Percentiles rank a stretch among this genome's conserved stretches.
These are phyloP conservation scores for Boeremia lycopersici DNA, from an alignment of 2,329 filamentous ascomycete genomes.

Conservation along the genomic window DNA sequence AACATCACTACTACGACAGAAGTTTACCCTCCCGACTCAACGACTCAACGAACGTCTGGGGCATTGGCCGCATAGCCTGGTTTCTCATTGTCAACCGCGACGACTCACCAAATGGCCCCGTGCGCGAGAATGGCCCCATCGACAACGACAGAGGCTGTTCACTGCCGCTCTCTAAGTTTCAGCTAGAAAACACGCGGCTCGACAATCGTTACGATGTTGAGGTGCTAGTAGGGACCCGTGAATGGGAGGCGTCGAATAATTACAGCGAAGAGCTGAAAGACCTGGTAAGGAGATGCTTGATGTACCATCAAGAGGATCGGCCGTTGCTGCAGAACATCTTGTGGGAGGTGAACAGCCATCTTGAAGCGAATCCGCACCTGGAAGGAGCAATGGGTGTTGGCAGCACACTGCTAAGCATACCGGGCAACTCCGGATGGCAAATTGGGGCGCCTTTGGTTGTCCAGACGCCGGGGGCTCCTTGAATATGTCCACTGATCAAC, in stretches of 20 bases:
- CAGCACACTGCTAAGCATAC: not conserved
- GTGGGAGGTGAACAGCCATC: not conserved
- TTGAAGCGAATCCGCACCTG: not conserved
- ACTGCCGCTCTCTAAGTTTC: not conserved
- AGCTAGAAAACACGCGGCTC: not conserved
- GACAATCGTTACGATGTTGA: not conserved
- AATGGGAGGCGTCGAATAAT: not conserved
- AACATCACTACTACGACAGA: not conserved
- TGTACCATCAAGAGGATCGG: not conserved
- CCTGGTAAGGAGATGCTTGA: not conserved
- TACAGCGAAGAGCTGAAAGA: not conserved
- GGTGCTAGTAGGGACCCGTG: not conserved
- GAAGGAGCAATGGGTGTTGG: not conserved
- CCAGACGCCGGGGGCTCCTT: too few species aligned
- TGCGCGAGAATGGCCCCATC: not conserved
- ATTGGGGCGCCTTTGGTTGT: not conserved
- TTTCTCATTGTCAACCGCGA: not conserved
- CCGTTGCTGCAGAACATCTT: not conserved
- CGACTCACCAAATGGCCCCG: not conserved
- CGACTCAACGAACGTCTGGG: constrained; percentile 2
- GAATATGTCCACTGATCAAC: too few species aligned
- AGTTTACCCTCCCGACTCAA: not conserved
- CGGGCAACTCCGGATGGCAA: not conserved
- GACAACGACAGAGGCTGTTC: not conserved
- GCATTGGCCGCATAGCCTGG: constrained; percentile 3